Evolutionary conservation across 805 yeast species (phyloP).

Genomic region (Sugiyamaella americana): DNA sequence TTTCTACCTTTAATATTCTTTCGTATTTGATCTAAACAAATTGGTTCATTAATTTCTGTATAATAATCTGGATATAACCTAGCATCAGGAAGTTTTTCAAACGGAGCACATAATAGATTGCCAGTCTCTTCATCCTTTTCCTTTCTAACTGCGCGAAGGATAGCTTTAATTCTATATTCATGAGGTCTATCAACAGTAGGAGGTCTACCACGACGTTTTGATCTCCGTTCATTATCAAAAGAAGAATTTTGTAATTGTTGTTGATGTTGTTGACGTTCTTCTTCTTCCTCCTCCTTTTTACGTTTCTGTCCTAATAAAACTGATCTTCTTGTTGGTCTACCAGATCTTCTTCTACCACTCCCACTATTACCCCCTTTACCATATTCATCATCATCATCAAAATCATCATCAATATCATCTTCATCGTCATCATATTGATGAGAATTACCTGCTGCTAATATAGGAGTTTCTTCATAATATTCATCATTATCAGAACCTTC

Average conservation of each 20-base stretch:
- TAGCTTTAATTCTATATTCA: constrained; percentile 85
- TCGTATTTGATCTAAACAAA: constrained; percentile 46
- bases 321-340: constrained; percentile 24
- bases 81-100: constrained; percentile 77
- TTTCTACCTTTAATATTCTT: constrained; percentile 80
- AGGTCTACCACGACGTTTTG: constrained; percentile 76
- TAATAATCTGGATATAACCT: constrained; percentile 47
- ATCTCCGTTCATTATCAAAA: constrained; percentile 38
- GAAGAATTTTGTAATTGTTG: constrained; percentile 15
- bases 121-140: constrained; percentile 49
- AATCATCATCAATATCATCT: constrained; percentile 24
- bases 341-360: constrained; percentile 23
- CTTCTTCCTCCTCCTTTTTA: constrained; percentile 27
- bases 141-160: constrained; percentile 74
- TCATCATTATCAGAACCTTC: constrained; percentile 32
- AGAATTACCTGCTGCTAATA: constrained; percentile 14
- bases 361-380: constrained; percentile 28
- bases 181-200: constrained; percentile 87
- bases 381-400: constrained; percentile 29
- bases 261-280: constrained; percentile 27
- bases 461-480: constrained; percentile 14
- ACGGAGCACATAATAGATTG: constrained; percentile 47
- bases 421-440: constrained; percentile 25
- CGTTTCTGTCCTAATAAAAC: constrained; percentile 19
- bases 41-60: constrained; percentile 38